Conservation (phyloP, 305 asterid genomes). For the Coffea humblotiana region DNA sequence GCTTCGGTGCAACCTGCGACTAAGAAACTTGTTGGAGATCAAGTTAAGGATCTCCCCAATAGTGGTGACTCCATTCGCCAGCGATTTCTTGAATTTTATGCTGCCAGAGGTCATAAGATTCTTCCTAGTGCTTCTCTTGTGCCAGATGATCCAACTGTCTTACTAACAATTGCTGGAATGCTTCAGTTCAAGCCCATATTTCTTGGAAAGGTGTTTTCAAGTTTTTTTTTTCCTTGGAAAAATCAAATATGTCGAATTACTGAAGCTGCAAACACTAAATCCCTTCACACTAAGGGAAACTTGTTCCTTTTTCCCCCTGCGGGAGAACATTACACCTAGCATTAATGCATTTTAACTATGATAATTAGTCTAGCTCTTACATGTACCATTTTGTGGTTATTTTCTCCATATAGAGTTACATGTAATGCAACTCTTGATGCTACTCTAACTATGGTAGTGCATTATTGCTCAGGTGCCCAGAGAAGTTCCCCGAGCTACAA, state of each 20-base stretch:
- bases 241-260: background rate
- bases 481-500: conserved; percentile 84
- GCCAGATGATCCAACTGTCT: conserved; percentile 96
- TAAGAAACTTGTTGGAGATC: conserved; percentile 58
- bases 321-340: background rate
- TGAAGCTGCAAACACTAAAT: background rate
- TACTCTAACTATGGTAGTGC: conserved; percentile 23
- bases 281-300: background rate
- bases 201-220: conserved; percentile 74
- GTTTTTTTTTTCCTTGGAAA: background rate
- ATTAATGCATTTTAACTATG: background rate
- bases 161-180: conserved; percentile 97
- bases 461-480: conserved; percentile 67
- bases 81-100: conserved; percentile 82
- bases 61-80: conserved; percentile 86
- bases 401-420: background rate
- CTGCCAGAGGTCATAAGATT: conserved; percentile 73
- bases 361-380: background rate
- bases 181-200: conserved; percentile 97
- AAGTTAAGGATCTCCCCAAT: conserved; percentile 31
- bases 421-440: background rate
- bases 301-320: background rate
- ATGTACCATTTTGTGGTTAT: background rate
- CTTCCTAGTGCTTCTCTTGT: conserved; percentile 97
- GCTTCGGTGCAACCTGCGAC: conserved; percentile 76